Evolutionary conservation across 257 asterid genomes (phyloP).

Genomic region (Fraxinus anomala): DNA sequence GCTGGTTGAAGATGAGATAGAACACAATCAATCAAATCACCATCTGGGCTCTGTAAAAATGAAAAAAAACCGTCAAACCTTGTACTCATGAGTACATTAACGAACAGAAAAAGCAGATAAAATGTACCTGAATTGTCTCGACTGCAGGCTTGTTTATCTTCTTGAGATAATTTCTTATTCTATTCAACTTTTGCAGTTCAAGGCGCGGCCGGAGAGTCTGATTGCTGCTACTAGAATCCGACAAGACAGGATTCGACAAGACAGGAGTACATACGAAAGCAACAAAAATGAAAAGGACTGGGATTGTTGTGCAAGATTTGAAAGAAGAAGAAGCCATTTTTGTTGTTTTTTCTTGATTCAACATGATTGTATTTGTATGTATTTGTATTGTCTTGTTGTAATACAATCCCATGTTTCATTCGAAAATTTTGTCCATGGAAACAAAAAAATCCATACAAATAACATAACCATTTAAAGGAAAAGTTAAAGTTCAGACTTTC

Average conservation of each 20-base stretch:
- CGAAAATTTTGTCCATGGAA: slow-evolving; percentile 65
- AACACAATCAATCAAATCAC: slow-evolving; percentile 81
- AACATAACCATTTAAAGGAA: slow-evolving; percentile 36
- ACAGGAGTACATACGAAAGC: slow-evolving; percentile 39
- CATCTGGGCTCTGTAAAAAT: slow-evolving; percentile 74
- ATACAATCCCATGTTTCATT: slow-evolving; percentile 42
- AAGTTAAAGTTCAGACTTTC: slow-evolving; percentile 45
- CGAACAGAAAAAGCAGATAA: background rate
- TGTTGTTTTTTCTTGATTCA: slow-evolving; percentile 36
- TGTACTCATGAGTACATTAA: background rate
- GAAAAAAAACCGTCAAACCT: background rate
- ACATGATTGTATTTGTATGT: slow-evolving; percentile 58
- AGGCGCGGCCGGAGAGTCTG: slow-evolving; percentile 61
- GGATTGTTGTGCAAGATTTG: slow-evolving; percentile 25
- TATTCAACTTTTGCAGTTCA: slow-evolving; percentile 52
- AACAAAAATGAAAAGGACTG: slow-evolving; percentile 65
- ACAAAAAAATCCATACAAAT: slow-evolving; percentile 34
- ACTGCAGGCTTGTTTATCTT: slow-evolving; percentile 79
- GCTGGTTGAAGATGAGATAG: slow-evolving; percentile 91
- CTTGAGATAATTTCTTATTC: slow-evolving; percentile 50
- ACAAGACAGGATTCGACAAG: slow-evolving; percentile 7
- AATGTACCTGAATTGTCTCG: slow-evolving; percentile 69
- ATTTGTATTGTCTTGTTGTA: slow-evolving; percentile 54
- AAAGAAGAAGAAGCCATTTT: slow-evolving; percentile 44
- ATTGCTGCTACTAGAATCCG: slow-evolving; percentile 34